A percentile compares a stretch with the other conserved stretches of the same genome.
Evolutionary conservation across 2,329 filamentous ascomycete species (phyloP).

Genomic region (Sporothrix phasma): DNA sequence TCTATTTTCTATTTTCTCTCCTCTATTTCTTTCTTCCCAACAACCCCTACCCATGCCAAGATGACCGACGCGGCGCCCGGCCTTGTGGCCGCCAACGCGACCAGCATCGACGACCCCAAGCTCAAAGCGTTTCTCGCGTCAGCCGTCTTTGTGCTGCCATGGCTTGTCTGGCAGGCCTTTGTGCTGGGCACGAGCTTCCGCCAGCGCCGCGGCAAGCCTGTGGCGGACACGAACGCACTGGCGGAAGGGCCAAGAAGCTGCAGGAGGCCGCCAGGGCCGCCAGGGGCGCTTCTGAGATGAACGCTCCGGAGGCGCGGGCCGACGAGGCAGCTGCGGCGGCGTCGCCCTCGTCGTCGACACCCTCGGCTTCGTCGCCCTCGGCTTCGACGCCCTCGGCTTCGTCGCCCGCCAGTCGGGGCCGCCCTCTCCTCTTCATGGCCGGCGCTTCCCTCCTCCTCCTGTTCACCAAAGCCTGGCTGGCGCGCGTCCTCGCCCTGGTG

Average conservation of each 20-base stretch:
- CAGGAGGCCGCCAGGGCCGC: slow-evolving; percentile 4
- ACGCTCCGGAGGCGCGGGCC: neutral
- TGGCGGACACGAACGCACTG: slow-evolving; percentile 9
- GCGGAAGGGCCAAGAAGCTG: slow-evolving; percentile 5
- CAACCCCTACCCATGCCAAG: neutral
- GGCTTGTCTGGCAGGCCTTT: slow-evolving; percentile 18
- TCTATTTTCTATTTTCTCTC: neutral
- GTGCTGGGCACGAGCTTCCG: slow-evolving; percentile 17
- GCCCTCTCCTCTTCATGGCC: slow-evolving; percentile 14
- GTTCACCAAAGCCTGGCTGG: slow-evolving; percentile 30
- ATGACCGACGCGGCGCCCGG: slow-evolving; percentile 7
- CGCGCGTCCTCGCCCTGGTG: slow-evolving; percentile 30
- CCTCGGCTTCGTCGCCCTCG: neutral
- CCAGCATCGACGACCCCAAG: slow-evolving; percentile 1
- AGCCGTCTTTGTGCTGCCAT: slow-evolving; percentile 18
- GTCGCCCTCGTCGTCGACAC: neutral
- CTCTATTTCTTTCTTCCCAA: neutral
- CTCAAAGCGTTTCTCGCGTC: slow-evolving; percentile 17
- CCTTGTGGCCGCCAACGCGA: neutral
- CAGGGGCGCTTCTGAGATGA: too few relatives aligned
- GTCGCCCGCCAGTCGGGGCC: neutral
- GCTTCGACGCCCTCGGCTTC: neutral
- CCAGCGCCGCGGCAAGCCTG: slow-evolving; percentile 15
- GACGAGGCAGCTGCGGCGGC: neutral
- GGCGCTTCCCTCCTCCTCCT: slow-evolving; percentile 22